phyloP scores from a whole-genome alignment of 192 early-diverging fungal genomes.

The Linnemannia exigua region DNA sequence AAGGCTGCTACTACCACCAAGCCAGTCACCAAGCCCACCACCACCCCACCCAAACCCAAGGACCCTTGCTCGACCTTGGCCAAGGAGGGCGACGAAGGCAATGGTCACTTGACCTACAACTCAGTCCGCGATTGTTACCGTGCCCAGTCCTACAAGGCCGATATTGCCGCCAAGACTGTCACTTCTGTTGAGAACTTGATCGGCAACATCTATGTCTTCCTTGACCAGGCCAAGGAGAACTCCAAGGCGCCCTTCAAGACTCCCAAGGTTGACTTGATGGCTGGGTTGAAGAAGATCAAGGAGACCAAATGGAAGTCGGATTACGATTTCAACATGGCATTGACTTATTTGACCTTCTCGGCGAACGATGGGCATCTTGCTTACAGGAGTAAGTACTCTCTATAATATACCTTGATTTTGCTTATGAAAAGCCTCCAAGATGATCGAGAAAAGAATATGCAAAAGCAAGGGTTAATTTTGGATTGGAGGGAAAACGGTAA shows the following conservation, averaged over 20 bases:
- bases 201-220: constrained; percentile 51
- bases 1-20: constrained; percentile 15
- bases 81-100: constrained; percentile 20
- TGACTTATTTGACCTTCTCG: constrained; percentile 51
- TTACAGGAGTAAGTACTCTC: constrained; percentile 38
- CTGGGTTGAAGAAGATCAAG: constrained; percentile 37
- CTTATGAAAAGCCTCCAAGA: background rate
- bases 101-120: constrained; percentile 22
- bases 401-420: background rate
- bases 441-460: too few relatives aligned
- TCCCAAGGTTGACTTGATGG: constrained; percentile 34
- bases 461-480: background rate
- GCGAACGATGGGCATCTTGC: constrained; percentile 51
- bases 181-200: constrained; percentile 42
- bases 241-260: constrained; percentile 38
- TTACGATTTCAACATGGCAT: constrained; percentile 50
- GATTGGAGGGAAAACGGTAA: background rate
- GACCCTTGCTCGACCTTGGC: constrained; percentile 44
- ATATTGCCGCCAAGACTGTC: constrained; percentile 36
- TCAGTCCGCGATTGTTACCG: constrained; percentile 39
- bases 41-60: constrained; percentile 11
- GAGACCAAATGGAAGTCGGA: constrained; percentile 46
- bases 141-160: constrained; percentile 40
- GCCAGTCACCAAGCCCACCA: constrained; percentile 7
- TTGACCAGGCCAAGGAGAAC: constrained; percentile 32